Evolutionary conservation across 2,329 filamentous ascomycete species (phyloP).

Genomic region (Fusarium neocosmosporiellum): DNA sequence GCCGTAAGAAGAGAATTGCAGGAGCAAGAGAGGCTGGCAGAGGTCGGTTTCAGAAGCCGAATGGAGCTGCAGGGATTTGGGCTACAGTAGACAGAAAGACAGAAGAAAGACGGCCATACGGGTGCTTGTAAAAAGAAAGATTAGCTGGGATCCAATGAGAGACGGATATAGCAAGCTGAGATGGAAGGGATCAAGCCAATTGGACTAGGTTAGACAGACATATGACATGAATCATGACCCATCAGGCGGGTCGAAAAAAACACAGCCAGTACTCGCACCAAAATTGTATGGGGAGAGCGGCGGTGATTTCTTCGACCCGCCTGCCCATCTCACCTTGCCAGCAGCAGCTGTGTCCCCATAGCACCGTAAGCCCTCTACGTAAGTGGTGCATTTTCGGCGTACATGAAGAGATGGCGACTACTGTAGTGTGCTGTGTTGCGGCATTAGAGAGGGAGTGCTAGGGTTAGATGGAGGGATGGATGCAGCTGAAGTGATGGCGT

Average conservation of each 20-base stretch:
- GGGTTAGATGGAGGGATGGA: not conserved
- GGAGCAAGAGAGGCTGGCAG: not conserved
- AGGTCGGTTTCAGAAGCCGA: not conserved
- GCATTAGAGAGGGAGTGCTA: not conserved
- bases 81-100: not conserved
- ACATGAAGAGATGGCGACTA: slow-evolving; percentile 8
- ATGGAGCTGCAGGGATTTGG: slow-evolving; percentile 4
- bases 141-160: not conserved
- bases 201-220: not conserved
- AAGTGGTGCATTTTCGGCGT: not conserved
- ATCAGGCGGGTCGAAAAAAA: too few species aligned
- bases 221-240: not conserved
- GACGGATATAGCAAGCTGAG: not conserved
- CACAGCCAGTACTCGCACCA: too few species aligned
- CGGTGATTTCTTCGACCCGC: too few species aligned
- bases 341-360: slow-evolving; percentile 10
- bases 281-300: too few species aligned
- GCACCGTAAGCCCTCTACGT: not conserved
- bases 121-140: slow-evolving; percentile 14
- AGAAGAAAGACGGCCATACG: not conserved
- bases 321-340: slow-evolving; percentile 19
- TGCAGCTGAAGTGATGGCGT: slow-evolving; percentile 16
- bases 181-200: slow-evolving; percentile 6
- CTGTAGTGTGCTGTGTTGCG: not conserved
- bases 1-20: slow-evolving; percentile 51